phyloP scores from a whole-genome alignment of 176 grass and related monocot genomes.

The Zizania latifolia region DNA sequence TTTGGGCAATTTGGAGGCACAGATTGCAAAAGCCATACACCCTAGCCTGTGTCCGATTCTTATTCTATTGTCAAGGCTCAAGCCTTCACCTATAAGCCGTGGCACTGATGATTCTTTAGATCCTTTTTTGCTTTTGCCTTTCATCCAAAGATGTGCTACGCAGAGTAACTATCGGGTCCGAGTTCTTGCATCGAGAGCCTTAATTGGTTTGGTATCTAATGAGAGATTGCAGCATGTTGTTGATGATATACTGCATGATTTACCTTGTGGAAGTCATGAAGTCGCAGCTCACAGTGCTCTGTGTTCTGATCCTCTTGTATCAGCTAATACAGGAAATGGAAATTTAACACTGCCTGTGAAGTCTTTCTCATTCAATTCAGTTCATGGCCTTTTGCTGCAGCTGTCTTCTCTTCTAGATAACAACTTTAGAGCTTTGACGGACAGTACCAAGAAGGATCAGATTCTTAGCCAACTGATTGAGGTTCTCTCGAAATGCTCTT shows the following conservation, averaged over 20 bases:
- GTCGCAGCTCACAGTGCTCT: background rate
- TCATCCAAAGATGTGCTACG: constrained; percentile 84
- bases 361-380: constrained; percentile 67
- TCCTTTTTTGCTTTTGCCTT: constrained; percentile 83
- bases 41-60: constrained; percentile 95
- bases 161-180: constrained; percentile 86
- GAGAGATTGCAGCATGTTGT: constrained; percentile 73
- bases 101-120: constrained; percentile 75
- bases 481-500: constrained; percentile 64
- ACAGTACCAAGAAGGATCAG: constrained; percentile 61
- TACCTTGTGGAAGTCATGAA: constrained; percentile 40
- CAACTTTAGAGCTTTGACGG: constrained; percentile 60
- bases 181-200: constrained; percentile 81
- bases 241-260: constrained; percentile 51
- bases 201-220: constrained; percentile 84
- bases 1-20: constrained; percentile 49
- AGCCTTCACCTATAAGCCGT: constrained; percentile 72
- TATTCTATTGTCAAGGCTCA: constrained; percentile 88
- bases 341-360: background rate
- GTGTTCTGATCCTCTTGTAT: constrained; percentile 10
- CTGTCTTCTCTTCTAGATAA: constrained; percentile 73
- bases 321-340: constrained; percentile 40
- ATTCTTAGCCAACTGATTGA: constrained; percentile 65
- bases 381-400: constrained; percentile 88
- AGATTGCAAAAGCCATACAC: constrained; percentile 82